Conservation (phyloP, 257 asterid species). For the Nicotiana sylvestris region DNA sequence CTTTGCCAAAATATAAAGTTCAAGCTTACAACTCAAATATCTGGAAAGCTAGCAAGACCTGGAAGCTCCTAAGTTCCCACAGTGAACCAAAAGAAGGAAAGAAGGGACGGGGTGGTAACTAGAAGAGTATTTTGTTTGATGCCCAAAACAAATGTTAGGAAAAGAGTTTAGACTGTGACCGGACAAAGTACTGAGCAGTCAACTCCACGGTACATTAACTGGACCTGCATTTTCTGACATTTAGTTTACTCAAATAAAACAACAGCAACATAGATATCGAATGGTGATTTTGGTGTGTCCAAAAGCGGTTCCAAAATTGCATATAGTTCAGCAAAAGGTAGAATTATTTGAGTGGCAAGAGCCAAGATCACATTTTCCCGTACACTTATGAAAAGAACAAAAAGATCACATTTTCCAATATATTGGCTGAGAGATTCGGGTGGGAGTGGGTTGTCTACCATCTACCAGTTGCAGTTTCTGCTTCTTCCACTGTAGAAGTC, state of each 20-base stretch:
- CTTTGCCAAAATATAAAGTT: background rate
- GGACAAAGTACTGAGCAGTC: background rate
- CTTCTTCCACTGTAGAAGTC: background rate
- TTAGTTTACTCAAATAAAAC: background rate
- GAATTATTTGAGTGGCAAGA: background rate
- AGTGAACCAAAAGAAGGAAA: background rate
- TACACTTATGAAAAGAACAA: background rate
- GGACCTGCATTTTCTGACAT: background rate
- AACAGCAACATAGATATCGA: background rate
- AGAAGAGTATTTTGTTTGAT: background rate
- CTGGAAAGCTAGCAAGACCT: background rate
- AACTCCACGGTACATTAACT: background rate
- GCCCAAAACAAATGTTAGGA: background rate
- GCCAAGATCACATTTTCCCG: background rate
- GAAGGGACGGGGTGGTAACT: background rate
- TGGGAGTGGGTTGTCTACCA: background rate
- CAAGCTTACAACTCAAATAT: background rate
- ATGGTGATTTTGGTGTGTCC: background rate
- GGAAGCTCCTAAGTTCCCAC: background rate
- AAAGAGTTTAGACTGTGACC: background rate
- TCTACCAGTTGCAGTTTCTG: conserved; percentile 5
- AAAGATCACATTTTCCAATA: background rate
- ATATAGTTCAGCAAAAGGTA: background rate
- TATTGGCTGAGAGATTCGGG: background rate
- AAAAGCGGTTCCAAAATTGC: background rate